phyloP scores from a whole-genome alignment of 2,329 filamentous ascomycete genomes.

The Eurotiales sp. region DNA sequence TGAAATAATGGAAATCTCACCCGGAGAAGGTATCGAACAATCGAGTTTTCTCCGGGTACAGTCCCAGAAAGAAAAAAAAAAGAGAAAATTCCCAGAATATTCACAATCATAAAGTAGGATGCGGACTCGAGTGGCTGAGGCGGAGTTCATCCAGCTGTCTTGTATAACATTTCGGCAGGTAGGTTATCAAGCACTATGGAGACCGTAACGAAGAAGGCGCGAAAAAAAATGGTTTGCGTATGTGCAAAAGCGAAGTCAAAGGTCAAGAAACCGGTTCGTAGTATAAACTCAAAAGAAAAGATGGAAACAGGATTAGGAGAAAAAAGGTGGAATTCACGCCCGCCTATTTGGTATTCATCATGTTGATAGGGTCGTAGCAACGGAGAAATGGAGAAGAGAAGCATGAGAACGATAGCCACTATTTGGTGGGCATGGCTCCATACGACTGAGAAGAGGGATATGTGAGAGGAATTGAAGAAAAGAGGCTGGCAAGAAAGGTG shows the following conservation, averaged over 20 bases:
- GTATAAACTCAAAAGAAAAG: background rate
- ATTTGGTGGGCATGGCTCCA: background rate
- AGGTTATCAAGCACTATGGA: background rate
- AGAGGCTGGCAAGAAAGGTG: background rate
- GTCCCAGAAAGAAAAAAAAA: background rate
- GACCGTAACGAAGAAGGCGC: conserved; percentile 2
- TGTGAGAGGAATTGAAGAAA: background rate
- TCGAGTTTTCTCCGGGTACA: background rate
- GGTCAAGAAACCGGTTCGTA: conserved; percentile 7
- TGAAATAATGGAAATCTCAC: background rate
- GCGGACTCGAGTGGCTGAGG: background rate
- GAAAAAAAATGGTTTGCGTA: conserved; percentile 8
- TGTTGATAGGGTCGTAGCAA: conserved; percentile 13
- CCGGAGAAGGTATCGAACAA: background rate
- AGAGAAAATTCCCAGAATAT: conserved; percentile 7
- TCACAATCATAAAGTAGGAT: conserved; percentile 10
- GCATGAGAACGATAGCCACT: background rate
- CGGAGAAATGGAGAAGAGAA: conserved; percentile 4
- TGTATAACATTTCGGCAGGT: background rate
- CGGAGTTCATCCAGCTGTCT: background rate
- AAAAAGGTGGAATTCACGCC: conserved; percentile 9
- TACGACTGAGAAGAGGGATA: background rate
- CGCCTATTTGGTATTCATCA: conserved; percentile 12
- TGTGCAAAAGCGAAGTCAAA: conserved; percentile 5
- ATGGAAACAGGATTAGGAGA: background rate